phyloP scores from a whole-genome alignment of 176 grass and related monocot species.

The Juncus effusus region DNA sequence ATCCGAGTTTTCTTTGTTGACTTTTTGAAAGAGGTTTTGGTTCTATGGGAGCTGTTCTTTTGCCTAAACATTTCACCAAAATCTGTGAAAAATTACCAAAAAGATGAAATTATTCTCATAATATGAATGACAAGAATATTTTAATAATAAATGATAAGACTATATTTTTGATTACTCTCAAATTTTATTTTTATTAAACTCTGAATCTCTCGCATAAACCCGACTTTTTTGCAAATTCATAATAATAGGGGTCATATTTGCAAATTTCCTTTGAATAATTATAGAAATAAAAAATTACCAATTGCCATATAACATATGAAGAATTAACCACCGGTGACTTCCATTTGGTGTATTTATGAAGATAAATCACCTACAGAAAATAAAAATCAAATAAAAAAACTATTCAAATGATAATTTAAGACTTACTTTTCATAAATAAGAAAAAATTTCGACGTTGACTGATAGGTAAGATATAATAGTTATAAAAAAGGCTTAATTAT shows the following conservation, averaged over 20 bases:
- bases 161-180: too few species aligned
- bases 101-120: too few species aligned
- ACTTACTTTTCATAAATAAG: not conserved
- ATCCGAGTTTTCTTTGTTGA: conserved; percentile 39
- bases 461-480: too few species aligned
- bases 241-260: not conserved
- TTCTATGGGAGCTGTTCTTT: conserved; percentile 14
- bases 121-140: too few species aligned
- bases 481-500: too few species aligned
- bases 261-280: not conserved
- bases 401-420: not conserved
- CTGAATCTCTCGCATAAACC: too few species aligned
- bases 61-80: conserved; percentile 19
- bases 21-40: not conserved
- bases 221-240: not conserved
- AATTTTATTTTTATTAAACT: too few species aligned
- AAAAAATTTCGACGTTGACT: too few species aligned
- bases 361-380: not conserved
- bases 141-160: too few species aligned
- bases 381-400: conserved; percentile 1
- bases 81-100: not conserved
- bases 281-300: conserved; percentile 6
- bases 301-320: not conserved
- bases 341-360: conserved; percentile 16
- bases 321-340: conserved; percentile 25